phyloP scores from a whole-genome alignment of 768 basidiomycete species.

The Mycena indigotica region DNA sequence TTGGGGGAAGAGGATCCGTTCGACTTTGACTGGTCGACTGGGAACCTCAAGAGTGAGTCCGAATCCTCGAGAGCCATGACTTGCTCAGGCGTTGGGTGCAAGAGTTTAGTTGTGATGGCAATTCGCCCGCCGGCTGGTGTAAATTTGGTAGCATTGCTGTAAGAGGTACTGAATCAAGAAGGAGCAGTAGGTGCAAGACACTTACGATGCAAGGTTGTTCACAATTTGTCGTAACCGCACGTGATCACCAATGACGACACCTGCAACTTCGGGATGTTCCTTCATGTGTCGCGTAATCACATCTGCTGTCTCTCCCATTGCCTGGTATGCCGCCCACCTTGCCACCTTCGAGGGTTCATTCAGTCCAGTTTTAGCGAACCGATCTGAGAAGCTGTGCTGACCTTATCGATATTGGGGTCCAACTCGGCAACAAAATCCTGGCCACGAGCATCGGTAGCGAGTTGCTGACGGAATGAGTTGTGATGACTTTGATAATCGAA shows the following conservation, averaged over 20 bases:
- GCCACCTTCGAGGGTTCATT: conserved; percentile 47
- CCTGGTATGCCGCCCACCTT: conserved; percentile 58
- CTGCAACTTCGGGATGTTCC: conserved; percentile 55
- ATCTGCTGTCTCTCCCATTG: conserved; percentile 52
- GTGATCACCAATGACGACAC: conserved; percentile 82
- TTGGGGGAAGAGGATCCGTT: background rate
- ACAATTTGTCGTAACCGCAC: conserved; percentile 78
- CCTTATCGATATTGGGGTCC: conserved; percentile 67
- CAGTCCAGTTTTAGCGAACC: background rate
- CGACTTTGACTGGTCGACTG: background rate
- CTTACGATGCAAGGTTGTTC: conserved; percentile 79
- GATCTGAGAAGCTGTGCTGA: conserved; percentile 30
- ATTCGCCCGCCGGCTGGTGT: conserved; percentile 71
- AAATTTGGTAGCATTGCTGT: conserved; percentile 79
- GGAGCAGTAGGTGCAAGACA: conserved; percentile 2
- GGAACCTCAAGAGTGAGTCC: background rate
- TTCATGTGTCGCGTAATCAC: conserved; percentile 43
- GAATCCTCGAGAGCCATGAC: background rate
- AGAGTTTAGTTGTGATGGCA: conserved; percentile 64
- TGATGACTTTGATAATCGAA: background rate
- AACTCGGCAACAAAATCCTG: conserved; percentile 70
- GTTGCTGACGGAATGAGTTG: conserved; percentile 27
- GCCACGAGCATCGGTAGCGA: conserved; percentile 67
- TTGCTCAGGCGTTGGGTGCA: conserved; percentile 30
- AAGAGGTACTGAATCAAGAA: conserved; percentile 2